Evolutionary conservation across 1,284 basidiomycete genomes (phyloP).

Genomic region (Schizopora paradoxa): DNA sequence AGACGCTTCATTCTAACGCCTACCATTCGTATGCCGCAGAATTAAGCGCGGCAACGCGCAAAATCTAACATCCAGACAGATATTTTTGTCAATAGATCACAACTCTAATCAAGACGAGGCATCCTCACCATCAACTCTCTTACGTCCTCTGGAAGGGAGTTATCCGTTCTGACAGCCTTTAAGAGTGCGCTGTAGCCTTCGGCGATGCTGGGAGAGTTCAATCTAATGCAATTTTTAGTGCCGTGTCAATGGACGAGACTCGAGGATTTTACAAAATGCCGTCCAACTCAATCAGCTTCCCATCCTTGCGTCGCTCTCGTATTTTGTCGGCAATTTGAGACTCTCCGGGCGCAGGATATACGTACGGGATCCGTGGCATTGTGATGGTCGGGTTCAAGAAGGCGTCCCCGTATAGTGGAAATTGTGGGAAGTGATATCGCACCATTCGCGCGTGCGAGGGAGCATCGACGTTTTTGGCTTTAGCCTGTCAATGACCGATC

Average conservation of each 20-base stretch:
- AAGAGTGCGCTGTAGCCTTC: constrained; percentile 48
- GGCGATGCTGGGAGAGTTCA: constrained; percentile 45
- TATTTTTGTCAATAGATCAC: constrained; percentile 1
- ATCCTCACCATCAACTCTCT: constrained; percentile 45
- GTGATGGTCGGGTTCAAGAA: background rate
- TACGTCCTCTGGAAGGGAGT: constrained; percentile 41
- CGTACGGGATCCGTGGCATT: constrained; percentile 21
- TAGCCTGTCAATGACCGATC: no score
- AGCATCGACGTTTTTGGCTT: no score
- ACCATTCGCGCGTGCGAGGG: no score
- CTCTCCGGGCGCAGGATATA: constrained; percentile 15
- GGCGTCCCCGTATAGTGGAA: no score
- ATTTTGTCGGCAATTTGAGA: constrained; percentile 18
- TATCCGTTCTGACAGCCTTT: constrained; percentile 44
- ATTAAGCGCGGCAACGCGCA: constrained; percentile 48
- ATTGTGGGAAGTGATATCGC: no score
- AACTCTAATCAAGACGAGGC: background rate
- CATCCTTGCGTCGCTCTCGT: constrained; percentile 16
- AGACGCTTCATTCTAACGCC: background rate
- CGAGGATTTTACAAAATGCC: constrained; percentile 14
- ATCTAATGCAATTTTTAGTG: constrained; percentile 7
- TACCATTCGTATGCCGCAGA: constrained; percentile 46
- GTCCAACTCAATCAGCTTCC: constrained; percentile 17
- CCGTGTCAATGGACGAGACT: background rate
- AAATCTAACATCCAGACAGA: constrained; percentile 34